A percentile compares a stretch with the other conserved stretches of the same genome.
phyloP scores from a whole-genome alignment of 495 filamentous ascomycete species.

The Podospora anserina region DNA sequence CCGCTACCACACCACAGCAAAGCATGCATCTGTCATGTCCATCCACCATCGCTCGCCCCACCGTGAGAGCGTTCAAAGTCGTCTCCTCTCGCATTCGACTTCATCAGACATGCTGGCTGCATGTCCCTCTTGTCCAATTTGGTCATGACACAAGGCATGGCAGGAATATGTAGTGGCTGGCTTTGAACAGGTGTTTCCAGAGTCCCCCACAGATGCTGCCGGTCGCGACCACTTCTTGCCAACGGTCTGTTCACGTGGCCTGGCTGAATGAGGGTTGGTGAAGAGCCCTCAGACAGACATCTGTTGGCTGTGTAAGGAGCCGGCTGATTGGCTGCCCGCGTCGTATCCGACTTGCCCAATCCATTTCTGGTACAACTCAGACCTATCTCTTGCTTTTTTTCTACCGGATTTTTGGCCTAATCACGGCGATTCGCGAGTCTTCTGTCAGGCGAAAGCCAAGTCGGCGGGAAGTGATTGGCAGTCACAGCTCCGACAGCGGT shows the following conservation, averaged over 20 bases:
- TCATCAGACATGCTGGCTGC: background rate
- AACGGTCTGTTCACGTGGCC: constrained; percentile 12
- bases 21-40: background rate
- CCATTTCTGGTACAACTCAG: constrained; percentile 6
- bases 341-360: constrained; percentile 14
- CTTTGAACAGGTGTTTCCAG: too few relatives aligned
- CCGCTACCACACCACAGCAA: background rate
- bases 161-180: background rate
- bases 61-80: too few relatives aligned
- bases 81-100: background rate
- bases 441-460: constrained; percentile 11
- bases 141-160: background rate
- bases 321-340: constrained; percentile 12
- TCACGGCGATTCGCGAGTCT: constrained; percentile 9
- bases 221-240: background rate
- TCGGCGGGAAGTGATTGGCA: constrained; percentile 17
- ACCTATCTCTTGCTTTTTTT: background rate
- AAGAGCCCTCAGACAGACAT: background rate
- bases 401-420: background rate
- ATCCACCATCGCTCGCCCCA: too few relatives aligned
- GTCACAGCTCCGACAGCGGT: constrained; percentile 20
- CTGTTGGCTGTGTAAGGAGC: background rate
- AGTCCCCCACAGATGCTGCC: constrained; percentile 2
- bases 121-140: background rate
- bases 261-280: background rate